Percentiles rank a stretch among this genome's conserved stretches.
These are phyloP conservation scores for Zymoseptoria tritici DNA, from an alignment of 2,329 filamentous ascomycete species.

Conservation along the genomic window DNA sequence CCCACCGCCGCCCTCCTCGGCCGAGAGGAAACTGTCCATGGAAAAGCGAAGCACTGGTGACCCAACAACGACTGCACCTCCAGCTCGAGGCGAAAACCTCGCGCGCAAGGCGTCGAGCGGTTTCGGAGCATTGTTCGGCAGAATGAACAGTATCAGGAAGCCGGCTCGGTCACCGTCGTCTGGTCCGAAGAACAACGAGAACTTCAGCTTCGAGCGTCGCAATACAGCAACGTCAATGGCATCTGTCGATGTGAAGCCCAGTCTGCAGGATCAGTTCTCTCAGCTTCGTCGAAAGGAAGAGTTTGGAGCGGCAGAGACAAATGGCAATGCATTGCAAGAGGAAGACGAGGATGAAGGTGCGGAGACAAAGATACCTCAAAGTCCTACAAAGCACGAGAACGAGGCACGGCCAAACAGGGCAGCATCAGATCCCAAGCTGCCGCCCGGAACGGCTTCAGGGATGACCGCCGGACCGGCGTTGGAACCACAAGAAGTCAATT, in stretches of 20 bases:
- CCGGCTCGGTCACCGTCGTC: constrained; percentile 46
- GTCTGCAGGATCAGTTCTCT: constrained; percentile 41
- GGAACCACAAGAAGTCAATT: constrained; percentile 74
- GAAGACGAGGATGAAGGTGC: constrained; percentile 18
- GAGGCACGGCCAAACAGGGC: constrained; percentile 21
- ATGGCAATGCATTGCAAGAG: constrained; percentile 11
- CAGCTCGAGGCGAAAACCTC: constrained; percentile 33
- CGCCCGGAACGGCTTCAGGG: constrained; percentile 79
- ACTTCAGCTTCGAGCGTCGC: constrained; percentile 16
- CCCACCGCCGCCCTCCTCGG: constrained; percentile 31
- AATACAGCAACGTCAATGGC: constrained; percentile 20
- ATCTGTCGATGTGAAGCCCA: constrained; percentile 28
- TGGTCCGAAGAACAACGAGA: constrained; percentile 7
- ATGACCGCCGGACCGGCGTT: constrained; percentile 68
- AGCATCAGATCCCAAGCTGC: constrained; percentile 44
- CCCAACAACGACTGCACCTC: constrained; percentile 23
- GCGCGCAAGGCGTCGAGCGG: constrained; percentile 72
- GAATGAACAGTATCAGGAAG: constrained; percentile 50
- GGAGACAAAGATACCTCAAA: constrained; percentile 26
- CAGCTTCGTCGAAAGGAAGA: constrained; percentile 40
- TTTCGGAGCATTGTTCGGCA: constrained; percentile 71
- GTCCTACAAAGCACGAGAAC: constrained; percentile 18
- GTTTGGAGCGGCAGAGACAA: constrained; percentile 22
- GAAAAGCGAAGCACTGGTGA: constrained; percentile 14
- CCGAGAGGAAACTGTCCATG: constrained; percentile 21